phyloP scores from a whole-genome alignment of 805 yeast genomes.

The Monosporozyma aquatica region DNA sequence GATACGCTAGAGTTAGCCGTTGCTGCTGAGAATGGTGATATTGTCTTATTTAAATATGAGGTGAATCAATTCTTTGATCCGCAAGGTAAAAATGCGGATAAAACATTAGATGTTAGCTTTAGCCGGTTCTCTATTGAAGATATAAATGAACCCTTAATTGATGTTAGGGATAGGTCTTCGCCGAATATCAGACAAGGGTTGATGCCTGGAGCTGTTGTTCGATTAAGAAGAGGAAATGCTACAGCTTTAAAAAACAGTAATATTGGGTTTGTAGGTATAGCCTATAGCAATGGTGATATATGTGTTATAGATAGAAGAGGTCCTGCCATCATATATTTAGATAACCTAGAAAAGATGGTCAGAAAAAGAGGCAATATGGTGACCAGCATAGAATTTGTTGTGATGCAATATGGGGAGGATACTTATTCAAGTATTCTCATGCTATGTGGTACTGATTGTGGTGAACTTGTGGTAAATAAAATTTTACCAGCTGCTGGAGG shows the following conservation, averaged over 20 bases:
- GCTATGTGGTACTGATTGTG: conserved; percentile 67
- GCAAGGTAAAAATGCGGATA: conserved; percentile 5
- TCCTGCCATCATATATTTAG: conserved; percentile 55
- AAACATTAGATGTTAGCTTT: conserved; percentile 17
- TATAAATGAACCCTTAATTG: conserved; percentile 28
- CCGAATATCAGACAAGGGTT: conserved; percentile 47
- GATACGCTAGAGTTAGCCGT: conserved; percentile 69
- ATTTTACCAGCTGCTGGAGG: conserved; percentile 57
- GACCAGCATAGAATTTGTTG: conserved; percentile 63
- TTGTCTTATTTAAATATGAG: conserved; percentile 65
- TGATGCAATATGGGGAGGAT: conserved; percentile 58
- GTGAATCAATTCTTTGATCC: conserved; percentile 40
- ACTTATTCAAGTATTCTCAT: conserved; percentile 63
- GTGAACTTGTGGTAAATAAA: conserved; percentile 58
- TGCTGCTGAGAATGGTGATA: conserved; percentile 61
- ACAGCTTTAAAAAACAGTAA: conserved; percentile 59
- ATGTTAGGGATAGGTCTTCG: conserved; percentile 48
- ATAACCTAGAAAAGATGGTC: conserved; percentile 24
- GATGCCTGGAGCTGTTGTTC: conserved; percentile 43
- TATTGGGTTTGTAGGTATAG: conserved; percentile 78
- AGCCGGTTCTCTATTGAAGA: conserved; percentile 21
- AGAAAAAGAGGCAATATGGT: conserved; percentile 29
- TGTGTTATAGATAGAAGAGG: conserved; percentile 72
- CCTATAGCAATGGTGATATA: conserved; percentile 66
- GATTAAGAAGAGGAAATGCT: conserved; percentile 40